These are phyloP conservation scores for Eimeria praecox DNA, from an alignment of 169 alveolate species.

Conservation along the genomic window DNA sequence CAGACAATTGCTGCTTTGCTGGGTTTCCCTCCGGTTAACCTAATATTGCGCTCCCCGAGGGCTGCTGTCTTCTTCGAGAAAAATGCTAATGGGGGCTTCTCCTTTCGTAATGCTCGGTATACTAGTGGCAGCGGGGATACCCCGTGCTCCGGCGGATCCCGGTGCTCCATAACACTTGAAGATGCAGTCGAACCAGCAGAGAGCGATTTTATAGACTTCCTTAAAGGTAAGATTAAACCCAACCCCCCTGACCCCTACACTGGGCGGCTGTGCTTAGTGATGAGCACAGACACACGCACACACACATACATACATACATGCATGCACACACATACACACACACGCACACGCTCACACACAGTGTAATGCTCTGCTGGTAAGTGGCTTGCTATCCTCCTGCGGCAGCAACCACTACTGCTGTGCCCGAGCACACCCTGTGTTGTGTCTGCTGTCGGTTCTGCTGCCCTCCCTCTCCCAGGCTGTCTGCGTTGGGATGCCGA, in stretches of 20 bases:
- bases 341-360: not conserved
- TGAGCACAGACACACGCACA: not conserved
- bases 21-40: constrained; percentile 78
- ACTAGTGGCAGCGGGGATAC: not conserved
- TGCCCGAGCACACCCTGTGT: too few species aligned
- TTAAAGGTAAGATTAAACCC: too few species aligned
- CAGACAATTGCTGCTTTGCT: constrained; percentile 87
- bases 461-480: not conserved
- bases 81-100: not conserved
- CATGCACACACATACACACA: not conserved
- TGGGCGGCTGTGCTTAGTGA: too few species aligned
- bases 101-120: not conserved
- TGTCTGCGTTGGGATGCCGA: constrained; percentile 92
- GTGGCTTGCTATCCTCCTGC: not conserved
- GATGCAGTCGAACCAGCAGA: constrained; percentile 50
- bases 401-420: not conserved
- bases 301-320: not conserved
- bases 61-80: constrained; percentile 47
- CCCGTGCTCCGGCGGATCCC: not conserved
- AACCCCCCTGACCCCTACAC: too few species aligned
- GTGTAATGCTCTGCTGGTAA: not conserved
- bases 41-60: constrained; percentile 51
- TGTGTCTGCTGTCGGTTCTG: not conserved
- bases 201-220: constrained; percentile 41
- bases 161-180: constrained; percentile 41